These are phyloP conservation scores for Metarhizium album DNA, from an alignment of 2,329 filamentous ascomycete genomes.

Conservation along the genomic window DNA sequence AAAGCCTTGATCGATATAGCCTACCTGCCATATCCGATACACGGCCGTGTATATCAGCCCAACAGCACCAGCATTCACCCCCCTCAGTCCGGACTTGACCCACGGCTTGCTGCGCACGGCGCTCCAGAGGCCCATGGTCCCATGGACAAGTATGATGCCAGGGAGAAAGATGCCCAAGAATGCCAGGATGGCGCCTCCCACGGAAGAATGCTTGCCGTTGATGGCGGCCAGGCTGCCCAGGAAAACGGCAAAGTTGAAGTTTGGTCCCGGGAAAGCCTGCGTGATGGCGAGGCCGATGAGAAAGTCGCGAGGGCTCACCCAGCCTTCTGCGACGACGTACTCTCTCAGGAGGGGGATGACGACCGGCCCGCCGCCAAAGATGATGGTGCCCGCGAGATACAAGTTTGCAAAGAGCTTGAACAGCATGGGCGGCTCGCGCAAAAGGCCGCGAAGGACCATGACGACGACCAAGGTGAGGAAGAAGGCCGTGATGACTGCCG, in stretches of 20 bases:
- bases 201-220: conserved; percentile 15
- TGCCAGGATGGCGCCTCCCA: conserved; percentile 37
- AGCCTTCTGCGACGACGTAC: conserved; percentile 55
- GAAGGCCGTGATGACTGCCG: conserved; percentile 35
- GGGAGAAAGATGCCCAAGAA: conserved; percentile 43
- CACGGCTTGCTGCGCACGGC: conserved; percentile 25
- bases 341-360: conserved; percentile 53
- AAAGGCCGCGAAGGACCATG: conserved; percentile 38
- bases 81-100: conserved; percentile 39
- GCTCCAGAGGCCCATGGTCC: conserved; percentile 31
- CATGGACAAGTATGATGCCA: conserved; percentile 36
- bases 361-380: conserved; percentile 54
- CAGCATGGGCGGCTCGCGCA: conserved; percentile 29
- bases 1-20: conserved; percentile 40
- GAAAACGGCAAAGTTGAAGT: conserved; percentile 45
- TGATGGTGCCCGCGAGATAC: conserved; percentile 62
- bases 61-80: conserved; percentile 49
- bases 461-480: conserved; percentile 45
- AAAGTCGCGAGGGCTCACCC: conserved; percentile 62
- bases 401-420: conserved; percentile 60
- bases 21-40: conserved; percentile 52
- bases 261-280: conserved; percentile 51
- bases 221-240: conserved; percentile 40
- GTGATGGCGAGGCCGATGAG: conserved; percentile 61
- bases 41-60: conserved; percentile 55